Base-by-base conservation (phyloP, 73 alveolate genomes). In the Symbiodinium natans region DNA sequence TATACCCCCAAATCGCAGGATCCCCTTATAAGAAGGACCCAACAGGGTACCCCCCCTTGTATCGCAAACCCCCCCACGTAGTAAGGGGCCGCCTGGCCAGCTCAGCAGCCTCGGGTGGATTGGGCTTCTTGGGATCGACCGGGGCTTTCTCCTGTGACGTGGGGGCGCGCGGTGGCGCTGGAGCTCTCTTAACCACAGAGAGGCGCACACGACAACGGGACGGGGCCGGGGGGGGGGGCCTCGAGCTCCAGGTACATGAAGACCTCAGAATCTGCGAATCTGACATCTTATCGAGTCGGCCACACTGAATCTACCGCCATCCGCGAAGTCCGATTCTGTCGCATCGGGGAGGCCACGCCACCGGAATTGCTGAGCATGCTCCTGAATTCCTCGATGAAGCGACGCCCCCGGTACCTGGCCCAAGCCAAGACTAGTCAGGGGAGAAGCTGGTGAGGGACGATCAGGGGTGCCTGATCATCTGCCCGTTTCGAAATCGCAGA, bases 91-190 rank as follows among this genome's bases (percentile, higher is more conserved):
- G 38, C 97, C 97, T 68, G 23, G 89, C 75, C 80, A 90, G 39
- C 38, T 90, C 97, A 19, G 97, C 88, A 2, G 80, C 39, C 33
- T 42, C 80, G 41, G 97, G 89, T 7, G 97, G 97, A 29, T 90
- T 90, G 56, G 97, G 97, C 77, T 90, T 90, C 88, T 90, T 90
- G 73, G 97, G 97, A 40, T 90, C 97, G 2, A 36, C 97, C 23
- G 97, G 88, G 3, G 97, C 82, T 56, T 90, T 90, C 97, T 90
- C 97, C 97, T 90, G 42, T 13, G 13, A n/a, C n/a, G n/a, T n/a
- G n/a, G n/a, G n/a, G n/a, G n/a, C n/a, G n/a, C n/a, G n/a, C n/a
- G n/a, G n/a, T n/a, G n/a, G n/a, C n/a, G n/a, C n/a, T n/a, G n/a
- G n/a, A n/a, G n/a, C n/a, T n/a, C n/a, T n/a, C n/a, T n/a, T n/a